phyloP scores from a whole-genome alignment of 345 rosid species.

The Camelina hispida region DNA sequence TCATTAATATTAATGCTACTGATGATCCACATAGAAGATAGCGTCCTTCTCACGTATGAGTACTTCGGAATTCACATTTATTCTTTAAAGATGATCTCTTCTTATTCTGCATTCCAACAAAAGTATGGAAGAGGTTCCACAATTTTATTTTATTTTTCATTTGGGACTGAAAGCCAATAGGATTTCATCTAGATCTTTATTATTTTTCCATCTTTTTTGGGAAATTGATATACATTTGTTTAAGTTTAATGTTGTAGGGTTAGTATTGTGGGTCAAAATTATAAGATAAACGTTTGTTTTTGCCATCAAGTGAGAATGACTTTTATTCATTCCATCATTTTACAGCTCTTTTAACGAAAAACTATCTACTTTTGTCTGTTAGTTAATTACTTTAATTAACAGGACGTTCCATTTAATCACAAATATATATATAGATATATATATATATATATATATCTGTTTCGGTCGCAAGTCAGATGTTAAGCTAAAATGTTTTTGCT shows the following conservation, averaged over 20 bases:
- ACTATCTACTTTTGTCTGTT: neutral
- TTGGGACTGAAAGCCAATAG: neutral
- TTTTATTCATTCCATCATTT: neutral
- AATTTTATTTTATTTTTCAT: neutral
- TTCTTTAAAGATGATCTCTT: conserved; percentile 7
- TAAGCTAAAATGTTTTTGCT: neutral
- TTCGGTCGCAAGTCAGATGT: neutral
- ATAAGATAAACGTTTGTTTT: neutral
- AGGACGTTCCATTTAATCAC: neutral
- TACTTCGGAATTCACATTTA: neutral
- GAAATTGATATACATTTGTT: conserved; percentile 6
- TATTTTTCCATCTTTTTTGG: conserved; percentile 20
- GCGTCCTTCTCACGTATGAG: neutral
- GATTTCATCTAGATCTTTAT: conserved; percentile 1
- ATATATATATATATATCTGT: neutral
- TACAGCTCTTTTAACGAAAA: neutral
- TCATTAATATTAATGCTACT: conserved; percentile 27
- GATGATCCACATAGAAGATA: neutral
- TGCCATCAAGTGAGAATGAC: neutral
- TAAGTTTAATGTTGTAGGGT: neutral
- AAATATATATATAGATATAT: neutral
- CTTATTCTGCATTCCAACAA: conserved; percentile 1
- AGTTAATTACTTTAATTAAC: neutral
- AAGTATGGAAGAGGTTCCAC: conserved; percentile 13
- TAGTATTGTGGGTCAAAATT: conserved; percentile 18